Conservation (phyloP, 306 rosid species). For the Trichosanthes truncata region DNA sequence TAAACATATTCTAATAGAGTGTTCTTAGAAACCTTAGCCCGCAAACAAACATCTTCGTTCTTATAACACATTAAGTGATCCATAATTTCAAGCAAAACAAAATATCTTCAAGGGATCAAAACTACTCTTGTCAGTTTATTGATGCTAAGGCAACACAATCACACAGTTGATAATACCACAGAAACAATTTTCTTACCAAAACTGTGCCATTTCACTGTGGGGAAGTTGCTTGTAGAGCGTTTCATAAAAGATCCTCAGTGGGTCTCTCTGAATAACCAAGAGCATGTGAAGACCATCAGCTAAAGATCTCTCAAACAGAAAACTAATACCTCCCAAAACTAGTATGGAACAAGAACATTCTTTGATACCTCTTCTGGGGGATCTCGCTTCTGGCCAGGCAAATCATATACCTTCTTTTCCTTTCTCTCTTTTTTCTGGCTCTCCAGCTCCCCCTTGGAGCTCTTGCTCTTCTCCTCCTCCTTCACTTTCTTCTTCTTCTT, state of each 20-base stretch:
- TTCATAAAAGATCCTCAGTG: conserved; percentile 69
- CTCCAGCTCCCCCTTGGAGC: background rate
- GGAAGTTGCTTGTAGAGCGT: conserved; percentile 48
- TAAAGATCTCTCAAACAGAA: background rate
- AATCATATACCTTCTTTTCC: conserved; percentile 58
- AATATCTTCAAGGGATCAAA: background rate
- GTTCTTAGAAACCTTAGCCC: background rate
- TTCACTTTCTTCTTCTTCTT: conserved; percentile 30
- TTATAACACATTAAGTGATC: background rate
- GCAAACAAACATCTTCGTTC: background rate
- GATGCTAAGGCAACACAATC: background rate
- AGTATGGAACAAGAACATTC: background rate
- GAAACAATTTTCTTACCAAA: conserved; percentile 50
- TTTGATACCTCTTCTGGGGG: conserved; percentile 59
- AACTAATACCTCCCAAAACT: background rate
- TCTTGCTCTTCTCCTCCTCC: conserved; percentile 9
- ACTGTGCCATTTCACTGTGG: conserved; percentile 68
- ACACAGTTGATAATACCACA: background rate
- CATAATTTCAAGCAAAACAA: background rate
- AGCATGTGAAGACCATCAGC: conserved; percentile 1
- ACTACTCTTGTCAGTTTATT: background rate
- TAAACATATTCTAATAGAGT: background rate
- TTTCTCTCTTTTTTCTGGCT: conserved; percentile 30
- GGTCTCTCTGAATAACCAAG: conserved; percentile 57
- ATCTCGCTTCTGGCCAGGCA: conserved; percentile 93